phyloP scores from a whole-genome alignment of 1,284 basidiomycete species.

The Xerocomus nothofagi region DNA sequence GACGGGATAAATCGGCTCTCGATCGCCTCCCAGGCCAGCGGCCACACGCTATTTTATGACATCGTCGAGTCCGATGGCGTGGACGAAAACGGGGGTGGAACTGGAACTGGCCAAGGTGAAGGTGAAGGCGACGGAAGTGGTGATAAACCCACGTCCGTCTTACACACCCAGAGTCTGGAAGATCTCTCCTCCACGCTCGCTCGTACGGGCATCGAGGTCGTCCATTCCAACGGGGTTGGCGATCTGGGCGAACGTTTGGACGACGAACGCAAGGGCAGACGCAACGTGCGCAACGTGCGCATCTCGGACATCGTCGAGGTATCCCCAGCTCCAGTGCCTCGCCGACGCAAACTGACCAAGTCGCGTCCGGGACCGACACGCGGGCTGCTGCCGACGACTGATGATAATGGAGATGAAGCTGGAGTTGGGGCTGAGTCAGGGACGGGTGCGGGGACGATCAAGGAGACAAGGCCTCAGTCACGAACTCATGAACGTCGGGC shows the following conservation, averaged over 20 bases:
- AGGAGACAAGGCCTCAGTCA: not conserved
- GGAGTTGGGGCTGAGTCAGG: not conserved
- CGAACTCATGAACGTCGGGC: slow-evolving; percentile 14
- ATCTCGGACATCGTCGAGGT: slow-evolving; percentile 30
- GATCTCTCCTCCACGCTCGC: slow-evolving; percentile 21
- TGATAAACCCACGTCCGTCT: not conserved
- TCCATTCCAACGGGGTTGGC: not conserved
- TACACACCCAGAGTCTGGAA: slow-evolving; percentile 29
- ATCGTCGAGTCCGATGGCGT: slow-evolving; percentile 15
- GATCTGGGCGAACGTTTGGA: not conserved
- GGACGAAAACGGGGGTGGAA: not conserved
- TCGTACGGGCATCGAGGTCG: slow-evolving; percentile 19
- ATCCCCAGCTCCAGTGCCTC: slow-evolving; percentile 14
- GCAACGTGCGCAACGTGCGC: slow-evolving; percentile 26
- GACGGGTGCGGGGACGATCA: not conserved
- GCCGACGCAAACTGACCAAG: slow-evolving; percentile 30
- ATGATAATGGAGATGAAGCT: too few species aligned
- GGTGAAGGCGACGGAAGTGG: not conserved
- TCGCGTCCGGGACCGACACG: slow-evolving; percentile 9
- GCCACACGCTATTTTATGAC: slow-evolving; percentile 31
- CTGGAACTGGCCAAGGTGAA: not conserved
- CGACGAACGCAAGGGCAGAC: slow-evolving; percentile 12
- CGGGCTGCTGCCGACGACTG: not conserved
- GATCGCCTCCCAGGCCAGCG: slow-evolving; percentile 24
- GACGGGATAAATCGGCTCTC: slow-evolving; percentile 23